These are phyloP conservation scores for Penicillium bialowiezense DNA, from an alignment of 495 filamentous ascomycete genomes.

Conservation along the genomic window DNA sequence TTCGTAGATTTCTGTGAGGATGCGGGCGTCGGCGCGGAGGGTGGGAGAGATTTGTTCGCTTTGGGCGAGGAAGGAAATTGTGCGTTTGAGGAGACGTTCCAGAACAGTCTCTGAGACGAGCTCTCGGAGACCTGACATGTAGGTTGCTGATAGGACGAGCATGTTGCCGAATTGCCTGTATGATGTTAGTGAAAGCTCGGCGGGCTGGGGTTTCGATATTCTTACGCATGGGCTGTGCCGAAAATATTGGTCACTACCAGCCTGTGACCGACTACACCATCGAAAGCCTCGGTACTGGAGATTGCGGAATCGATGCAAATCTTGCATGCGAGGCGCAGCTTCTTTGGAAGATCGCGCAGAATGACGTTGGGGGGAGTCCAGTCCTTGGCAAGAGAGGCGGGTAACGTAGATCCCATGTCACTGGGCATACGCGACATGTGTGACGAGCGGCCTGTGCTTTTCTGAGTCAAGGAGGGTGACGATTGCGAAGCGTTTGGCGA, in stretches of 20 bases:
- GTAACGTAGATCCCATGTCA: constrained; percentile 29
- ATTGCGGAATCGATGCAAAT: constrained; percentile 2
- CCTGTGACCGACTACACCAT: constrained; percentile 4
- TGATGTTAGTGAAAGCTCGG: no score
- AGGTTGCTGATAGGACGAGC: constrained; percentile 79
- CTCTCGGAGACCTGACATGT: constrained; percentile 52
- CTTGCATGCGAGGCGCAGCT: constrained; percentile 24
- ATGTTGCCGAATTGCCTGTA: constrained; percentile 95
- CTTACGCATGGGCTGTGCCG: constrained; percentile 9
- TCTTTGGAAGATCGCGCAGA: constrained; percentile 31
- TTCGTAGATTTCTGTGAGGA: constrained; percentile 60
- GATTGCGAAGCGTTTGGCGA: constrained; percentile 36
- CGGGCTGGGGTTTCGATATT: no score
- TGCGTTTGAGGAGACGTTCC: constrained; percentile 51
- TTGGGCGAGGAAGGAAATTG: constrained; percentile 65
- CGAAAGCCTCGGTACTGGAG: constrained; percentile 5
- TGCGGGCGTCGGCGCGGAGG: constrained; percentile 62
- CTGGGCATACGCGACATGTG: constrained; percentile 36
- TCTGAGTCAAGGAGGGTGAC: constrained; percentile 28
- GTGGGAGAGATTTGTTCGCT: constrained; percentile 64
- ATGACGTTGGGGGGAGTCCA: constrained; percentile 16
- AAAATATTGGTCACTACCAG: constrained; percentile 7
- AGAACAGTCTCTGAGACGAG: constrained; percentile 53
- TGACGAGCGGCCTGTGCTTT: constrained; percentile 13
- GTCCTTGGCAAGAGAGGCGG: constrained; percentile 6